Base-by-base conservation (phyloP, 108 stramenopile genomes). In the Epithemia pelagica region DNA sequence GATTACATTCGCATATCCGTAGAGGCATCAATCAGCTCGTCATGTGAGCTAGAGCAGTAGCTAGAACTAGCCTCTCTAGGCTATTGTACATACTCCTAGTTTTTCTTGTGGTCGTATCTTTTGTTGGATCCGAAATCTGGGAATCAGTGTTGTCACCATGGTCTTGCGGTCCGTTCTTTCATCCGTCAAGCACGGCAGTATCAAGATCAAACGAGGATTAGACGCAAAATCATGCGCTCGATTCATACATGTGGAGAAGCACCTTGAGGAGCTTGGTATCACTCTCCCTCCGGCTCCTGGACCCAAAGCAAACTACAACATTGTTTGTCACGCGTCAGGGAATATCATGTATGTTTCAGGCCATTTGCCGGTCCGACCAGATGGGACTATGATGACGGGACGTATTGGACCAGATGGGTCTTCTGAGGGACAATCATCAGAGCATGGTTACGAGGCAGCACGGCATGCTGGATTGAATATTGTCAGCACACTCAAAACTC, bases 391-490 rank as follows among this genome's bases (percentile, higher is more conserved):
- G 8, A 80, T 90, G 24, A 87, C 85, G 0, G 96, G 96, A 57
- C 71, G 80, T 54, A 82, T 97, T 33, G 89, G 86, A 30, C 61
- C 61, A 1, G 51, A 33, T 20, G 55, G 52, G 1, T 28, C 55
- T 2, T 52, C 59, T 1, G 61, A 58, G 19, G 66, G 66, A 0
- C 65, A 77, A 33, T 82, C 70, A 28, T 73, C 86, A 0, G 89
- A 95, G 51, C 78, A 95, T 66, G 96, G 87, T 10, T 91, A 94
- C 61, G 77, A 91, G 59, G 95, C 95, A 24, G 96, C 96, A 21
- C 74, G 90, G 52, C 67, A 73, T 8, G 86, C 82, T 65, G 95
- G 83, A 8, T 74, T 97, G 32, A 94, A 92, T 68, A 85, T 97
- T 46, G 65, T 96, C 64, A 64, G 79, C 25, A 95, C 95, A 2